Base-by-base conservation (phyloP, 2,329 filamentous ascomycete species). In the Claviceps monticola region DNA sequence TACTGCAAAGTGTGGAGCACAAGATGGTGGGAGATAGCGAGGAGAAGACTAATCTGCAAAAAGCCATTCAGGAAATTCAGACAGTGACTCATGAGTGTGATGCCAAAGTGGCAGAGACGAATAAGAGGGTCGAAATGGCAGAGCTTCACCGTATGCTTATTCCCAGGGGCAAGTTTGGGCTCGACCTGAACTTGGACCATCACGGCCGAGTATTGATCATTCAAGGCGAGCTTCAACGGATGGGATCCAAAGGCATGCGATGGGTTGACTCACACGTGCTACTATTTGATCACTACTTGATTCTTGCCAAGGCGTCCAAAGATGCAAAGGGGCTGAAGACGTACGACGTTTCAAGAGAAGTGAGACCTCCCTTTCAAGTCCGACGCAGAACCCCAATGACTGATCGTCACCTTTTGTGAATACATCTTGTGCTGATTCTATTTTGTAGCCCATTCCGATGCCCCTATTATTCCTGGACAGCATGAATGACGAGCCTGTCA, bases 191-290 rank as follows among this genome's bases (percentile, higher is more conserved):
- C 61, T 76, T 98, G 14, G 88, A 95, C 59, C 91, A 97, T 63
- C 78, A 96, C n/a, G 91, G 91, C 14, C 82, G 93, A 56, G 85
- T 95, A 62, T 77, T 98, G 52, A 85, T 98, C 55, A 84, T 84
- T 66, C 82, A 90, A 60, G 93, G 93, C 53, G 90, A 97, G 59
- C 71, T 98, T 53, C 88, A 94, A 64, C 78, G 93, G 56, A 85
- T 89, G 72, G 89, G 91, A 51, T 87, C 84, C 44, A 94, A 87
- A 64, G 83, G 89, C 52, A 93, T 97, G 63, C 84, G 84, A 56
- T 95, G 91, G 84, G 82, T 97, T 7, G 93, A 98, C 61, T 94
- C 88, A 0, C 89, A 96, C 64, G 89, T 88, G 2, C 78, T 98
- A 46, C 76, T 98, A 0, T 97, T 98, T 62, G 94, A 98, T 61